A percentile compares a stretch with the other conserved stretches of the same genome.
Evolutionary conservation across 2,329 filamentous ascomycete species (phyloP).

Genomic region (Anisogramma anomala): DNA sequence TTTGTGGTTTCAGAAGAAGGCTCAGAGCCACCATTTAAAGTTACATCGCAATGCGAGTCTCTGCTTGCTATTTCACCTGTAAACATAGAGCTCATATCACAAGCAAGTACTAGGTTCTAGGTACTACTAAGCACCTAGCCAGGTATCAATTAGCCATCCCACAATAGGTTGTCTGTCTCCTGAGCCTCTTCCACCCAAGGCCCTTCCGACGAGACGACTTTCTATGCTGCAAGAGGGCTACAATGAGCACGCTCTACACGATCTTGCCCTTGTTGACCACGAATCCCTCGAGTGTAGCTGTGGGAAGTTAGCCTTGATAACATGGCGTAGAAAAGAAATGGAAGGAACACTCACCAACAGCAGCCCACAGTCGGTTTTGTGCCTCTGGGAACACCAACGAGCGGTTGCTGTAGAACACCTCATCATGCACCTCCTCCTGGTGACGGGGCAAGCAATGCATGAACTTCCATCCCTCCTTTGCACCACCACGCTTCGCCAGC

Average conservation of each 20-base stretch:
- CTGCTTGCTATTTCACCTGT: conserved; percentile 4
- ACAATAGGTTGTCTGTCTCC: no score
- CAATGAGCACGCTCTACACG: conserved; percentile 18
- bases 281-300: conserved; percentile 72
- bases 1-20: background rate
- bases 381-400: conserved; percentile 89
- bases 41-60: conserved; percentile 4
- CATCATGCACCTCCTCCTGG: conserved; percentile 82
- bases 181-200: no score
- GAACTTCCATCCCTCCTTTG: conserved; percentile 86
- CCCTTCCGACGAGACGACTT: no score
- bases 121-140: no score
- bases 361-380: conserved; percentile 88
- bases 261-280: conserved; percentile 90
- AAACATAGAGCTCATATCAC: background rate
- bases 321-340: background rate
- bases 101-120: no score
- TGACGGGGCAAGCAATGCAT: conserved; percentile 97
- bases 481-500: conserved; percentile 71
- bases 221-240: background rate
- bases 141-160: no score
- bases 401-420: conserved; percentile 79
- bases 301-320: conserved; percentile 2
- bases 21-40: conserved; percentile 1
- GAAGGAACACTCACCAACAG: conserved; percentile 49